Evolutionary conservation across 805 yeast species (phyloP).

Genomic region (Grigorovia yakushimaensis): DNA sequence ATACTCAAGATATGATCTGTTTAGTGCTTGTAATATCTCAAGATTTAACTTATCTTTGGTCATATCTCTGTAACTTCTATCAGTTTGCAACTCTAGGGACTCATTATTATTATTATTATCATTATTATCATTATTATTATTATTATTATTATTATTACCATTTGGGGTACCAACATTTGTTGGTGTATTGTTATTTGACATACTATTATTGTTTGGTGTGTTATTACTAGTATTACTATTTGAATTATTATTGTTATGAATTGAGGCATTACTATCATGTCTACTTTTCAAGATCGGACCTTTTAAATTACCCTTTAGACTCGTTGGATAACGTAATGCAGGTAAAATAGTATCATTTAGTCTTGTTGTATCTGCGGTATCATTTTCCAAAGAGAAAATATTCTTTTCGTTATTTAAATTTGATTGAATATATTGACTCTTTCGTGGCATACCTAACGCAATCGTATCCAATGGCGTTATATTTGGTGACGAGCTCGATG

Average conservation of each 20-base stretch:
- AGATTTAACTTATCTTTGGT: too few relatives aligned
- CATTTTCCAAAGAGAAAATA: background rate
- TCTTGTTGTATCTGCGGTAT: background rate
- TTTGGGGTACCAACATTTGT: background rate
- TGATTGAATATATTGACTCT: background rate
- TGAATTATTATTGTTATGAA: background rate
- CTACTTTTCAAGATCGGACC: background rate
- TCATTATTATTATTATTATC: background rate
- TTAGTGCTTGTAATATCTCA: background rate
- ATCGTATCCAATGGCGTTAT: constrained; percentile 16
- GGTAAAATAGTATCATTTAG: background rate
- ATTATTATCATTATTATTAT: background rate
- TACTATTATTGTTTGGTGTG: background rate
- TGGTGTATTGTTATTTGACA: background rate
- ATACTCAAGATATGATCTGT: background rate
- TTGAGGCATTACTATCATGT: background rate
- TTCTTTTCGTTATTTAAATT: background rate
- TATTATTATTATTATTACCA: background rate
- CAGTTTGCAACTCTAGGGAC: background rate
- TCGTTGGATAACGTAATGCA: background rate
- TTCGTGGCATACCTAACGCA: constrained; percentile 6
- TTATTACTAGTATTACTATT: background rate
- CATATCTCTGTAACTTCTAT: background rate
- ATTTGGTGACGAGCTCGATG: constrained; percentile 1
- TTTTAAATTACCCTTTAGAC: background rate